A percentile compares a stretch with the other conserved stretches of the same genome.
Evolutionary conservation across 345 rosid genomes (phyloP).

Genomic region (Draba incana): DNA sequence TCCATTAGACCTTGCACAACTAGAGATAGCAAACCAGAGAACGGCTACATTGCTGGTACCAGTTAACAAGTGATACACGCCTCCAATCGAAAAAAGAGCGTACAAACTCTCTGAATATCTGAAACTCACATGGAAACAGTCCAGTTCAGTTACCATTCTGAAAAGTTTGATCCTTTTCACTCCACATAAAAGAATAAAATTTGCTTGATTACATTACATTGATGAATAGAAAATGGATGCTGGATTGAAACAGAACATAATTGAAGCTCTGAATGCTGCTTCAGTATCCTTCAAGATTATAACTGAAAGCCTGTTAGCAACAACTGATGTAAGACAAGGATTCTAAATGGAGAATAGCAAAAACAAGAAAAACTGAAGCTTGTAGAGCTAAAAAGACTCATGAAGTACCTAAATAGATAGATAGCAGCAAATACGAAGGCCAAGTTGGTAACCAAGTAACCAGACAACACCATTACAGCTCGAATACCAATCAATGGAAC

Average conservation of each 20-base stretch:
- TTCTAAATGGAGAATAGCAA: not conserved
- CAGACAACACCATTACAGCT: slow-evolving; percentile 81
- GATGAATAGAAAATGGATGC: slow-evolving; percentile 89
- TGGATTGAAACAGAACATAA: slow-evolving; percentile 87
- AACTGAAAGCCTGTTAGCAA: slow-evolving; percentile 70
- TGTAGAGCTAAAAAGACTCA: too few species aligned
- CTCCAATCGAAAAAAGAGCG: slow-evolving; percentile 78
- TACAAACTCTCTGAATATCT: slow-evolving; percentile 91
- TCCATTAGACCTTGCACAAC: slow-evolving; percentile 95
- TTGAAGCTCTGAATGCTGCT: slow-evolving; percentile 68
- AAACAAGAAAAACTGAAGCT: too few species aligned
- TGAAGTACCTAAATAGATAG: slow-evolving; percentile 53
- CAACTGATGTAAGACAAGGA: slow-evolving; percentile 33
- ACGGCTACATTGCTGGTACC: slow-evolving; percentile 64
- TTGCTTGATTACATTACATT: slow-evolving; percentile 52
- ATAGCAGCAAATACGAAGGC: slow-evolving; percentile 64
- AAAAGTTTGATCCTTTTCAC: not conserved
- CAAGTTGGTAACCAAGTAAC: slow-evolving; percentile 65
- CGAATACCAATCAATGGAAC: slow-evolving; percentile 68
- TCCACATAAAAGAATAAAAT: not conserved
- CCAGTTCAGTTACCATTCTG: not conserved
- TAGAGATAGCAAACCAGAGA: slow-evolving; percentile 81
- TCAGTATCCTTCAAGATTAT: slow-evolving; percentile 68
- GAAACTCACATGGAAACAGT: slow-evolving; percentile 27
- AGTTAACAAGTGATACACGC: slow-evolving; percentile 65